Percentiles rank a stretch among this genome's conserved stretches.
Evolutionary conservation across 768 basidiomycete species (phyloP).

Genomic region (Boletus subcaerulescens): DNA sequence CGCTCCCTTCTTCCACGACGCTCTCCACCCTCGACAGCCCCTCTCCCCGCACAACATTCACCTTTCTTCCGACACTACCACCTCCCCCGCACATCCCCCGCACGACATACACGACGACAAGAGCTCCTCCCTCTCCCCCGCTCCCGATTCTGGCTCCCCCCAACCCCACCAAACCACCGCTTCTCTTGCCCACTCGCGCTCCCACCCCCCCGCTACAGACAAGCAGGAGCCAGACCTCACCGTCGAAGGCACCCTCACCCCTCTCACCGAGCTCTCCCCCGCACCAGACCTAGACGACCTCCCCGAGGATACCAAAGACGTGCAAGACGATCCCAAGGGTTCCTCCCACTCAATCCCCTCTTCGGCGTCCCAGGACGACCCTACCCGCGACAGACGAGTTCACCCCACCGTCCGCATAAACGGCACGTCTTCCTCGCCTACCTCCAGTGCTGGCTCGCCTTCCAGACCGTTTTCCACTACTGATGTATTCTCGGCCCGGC

Average conservation of each 20-base stretch:
- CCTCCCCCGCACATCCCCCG: slow-evolving; percentile 9
- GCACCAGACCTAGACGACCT: slow-evolving; percentile 55
- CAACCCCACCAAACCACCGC: slow-evolving; percentile 23
- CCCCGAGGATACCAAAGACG: slow-evolving; percentile 30
- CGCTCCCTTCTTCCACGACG: slow-evolving; percentile 28
- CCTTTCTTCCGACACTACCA: slow-evolving; percentile 3
- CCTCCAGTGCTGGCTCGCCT: slow-evolving; percentile 19
- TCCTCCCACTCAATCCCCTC: slow-evolving; percentile 9
- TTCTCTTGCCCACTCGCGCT: slow-evolving; percentile 17
- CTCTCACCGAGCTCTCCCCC: slow-evolving; percentile 74
- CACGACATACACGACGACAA: slow-evolving; percentile 37
- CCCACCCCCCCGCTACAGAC: slow-evolving; percentile 22
- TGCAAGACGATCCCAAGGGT: slow-evolving; percentile 34
- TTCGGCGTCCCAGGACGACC: slow-evolving; percentile 17
- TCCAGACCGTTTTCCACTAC: slow-evolving; percentile 18
- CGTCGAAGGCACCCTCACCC: slow-evolving; percentile 53
- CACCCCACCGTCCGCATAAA: slow-evolving; percentile 21
- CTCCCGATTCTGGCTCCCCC: slow-evolving; percentile 45
- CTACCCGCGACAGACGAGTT: slow-evolving; percentile 15
- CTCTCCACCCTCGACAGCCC: slow-evolving; percentile 18
- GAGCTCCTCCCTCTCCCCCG: slow-evolving; percentile 57
- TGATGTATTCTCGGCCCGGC: slow-evolving; percentile 22
- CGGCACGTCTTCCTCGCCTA: slow-evolving; percentile 19
- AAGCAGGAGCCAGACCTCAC: slow-evolving; percentile 36
- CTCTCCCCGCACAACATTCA: slow-evolving; percentile 20